phyloP scores from a whole-genome alignment of 108 stramenopile genomes.

The Cyclotella kingstonii region DNA sequence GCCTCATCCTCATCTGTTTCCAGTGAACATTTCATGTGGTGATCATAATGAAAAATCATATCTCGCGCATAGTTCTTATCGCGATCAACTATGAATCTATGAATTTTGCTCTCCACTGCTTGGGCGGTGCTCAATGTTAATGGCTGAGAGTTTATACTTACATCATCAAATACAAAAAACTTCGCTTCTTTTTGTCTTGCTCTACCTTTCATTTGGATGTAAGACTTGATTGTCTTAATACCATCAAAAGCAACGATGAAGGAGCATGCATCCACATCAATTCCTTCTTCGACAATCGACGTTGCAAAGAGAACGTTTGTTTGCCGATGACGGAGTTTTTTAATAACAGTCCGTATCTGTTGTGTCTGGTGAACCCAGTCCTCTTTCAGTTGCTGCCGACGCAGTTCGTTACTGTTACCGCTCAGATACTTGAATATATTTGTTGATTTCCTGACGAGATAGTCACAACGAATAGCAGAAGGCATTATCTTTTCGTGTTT shows the following conservation, averaged over 20 bases:
- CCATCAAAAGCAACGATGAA: conserved; percentile 60
- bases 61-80: conserved; percentile 1
- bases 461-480: conserved; percentile 20
- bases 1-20: conserved; percentile 37
- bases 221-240: conserved; percentile 48
- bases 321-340: conserved; percentile 41
- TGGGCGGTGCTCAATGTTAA: conserved; percentile 30
- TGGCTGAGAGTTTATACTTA: background rate
- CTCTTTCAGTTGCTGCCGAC: conserved; percentile 13
- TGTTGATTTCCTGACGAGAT: conserved; percentile 41
- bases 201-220: conserved; percentile 75
- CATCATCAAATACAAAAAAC: conserved; percentile 54
- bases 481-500: background rate
- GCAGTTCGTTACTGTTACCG: background rate
- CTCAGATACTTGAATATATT: conserved; percentile 53
- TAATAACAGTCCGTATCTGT: conserved; percentile 39
- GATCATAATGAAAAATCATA: background rate
- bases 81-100: conserved; percentile 43
- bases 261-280: conserved; percentile 67
- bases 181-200: conserved; percentile 55
- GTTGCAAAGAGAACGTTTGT: conserved; percentile 64
- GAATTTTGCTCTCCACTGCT: conserved; percentile 33
- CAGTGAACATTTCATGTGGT: background rate
- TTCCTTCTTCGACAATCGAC: conserved; percentile 69
- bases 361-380: conserved; percentile 41